Evolutionary conservation across 352 stramenopile genomes (phyloP).

Genomic region (Pythium aristosporum): DNA sequence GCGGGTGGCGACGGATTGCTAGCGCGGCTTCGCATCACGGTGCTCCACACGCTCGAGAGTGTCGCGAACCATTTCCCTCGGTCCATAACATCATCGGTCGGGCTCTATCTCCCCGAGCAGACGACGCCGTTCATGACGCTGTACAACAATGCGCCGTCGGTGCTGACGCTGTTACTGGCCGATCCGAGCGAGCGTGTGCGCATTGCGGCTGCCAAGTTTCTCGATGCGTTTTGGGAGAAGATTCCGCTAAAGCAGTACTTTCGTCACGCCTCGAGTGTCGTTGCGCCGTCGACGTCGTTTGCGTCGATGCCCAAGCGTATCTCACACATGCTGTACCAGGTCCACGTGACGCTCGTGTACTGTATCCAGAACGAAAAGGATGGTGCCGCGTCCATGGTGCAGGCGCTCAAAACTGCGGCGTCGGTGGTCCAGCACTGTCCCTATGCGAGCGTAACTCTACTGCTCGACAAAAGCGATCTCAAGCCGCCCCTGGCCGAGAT

Average conservation of each 20-base stretch:
- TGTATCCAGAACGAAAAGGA: constrained; percentile 82
- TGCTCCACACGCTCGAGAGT: constrained; percentile 67
- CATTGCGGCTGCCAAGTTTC: constrained; percentile 69
- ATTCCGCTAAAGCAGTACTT: constrained; percentile 84
- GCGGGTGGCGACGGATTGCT: constrained; percentile 57
- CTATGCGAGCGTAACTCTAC: constrained; percentile 55
- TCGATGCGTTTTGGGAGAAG: constrained; percentile 83
- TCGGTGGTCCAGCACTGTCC: constrained; percentile 80
- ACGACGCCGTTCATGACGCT: constrained; percentile 82
- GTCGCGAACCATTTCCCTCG: constrained; percentile 71
- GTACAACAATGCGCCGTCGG: constrained; percentile 69
- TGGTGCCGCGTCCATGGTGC: constrained; percentile 39
- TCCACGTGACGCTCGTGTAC: constrained; percentile 80
- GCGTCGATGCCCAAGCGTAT: constrained; percentile 84
- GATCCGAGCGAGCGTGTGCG: constrained; percentile 78
- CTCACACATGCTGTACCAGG: constrained; percentile 82
- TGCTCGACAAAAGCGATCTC: constrained; percentile 53
- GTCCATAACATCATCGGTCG: constrained; percentile 73
- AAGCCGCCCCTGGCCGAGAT: constrained; percentile 60
- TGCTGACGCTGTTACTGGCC: constrained; percentile 74
- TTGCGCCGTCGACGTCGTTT: constrained; percentile 66
- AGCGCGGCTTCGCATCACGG: constrained; percentile 68
- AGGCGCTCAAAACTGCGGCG: constrained; percentile 72
- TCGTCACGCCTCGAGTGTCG: constrained; percentile 43
- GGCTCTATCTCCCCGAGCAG: constrained; percentile 79